These are phyloP conservation scores for Dactylonectria macrodidyma DNA, from an alignment of 2,329 filamentous ascomycete species.

Conservation along the genomic window DNA sequence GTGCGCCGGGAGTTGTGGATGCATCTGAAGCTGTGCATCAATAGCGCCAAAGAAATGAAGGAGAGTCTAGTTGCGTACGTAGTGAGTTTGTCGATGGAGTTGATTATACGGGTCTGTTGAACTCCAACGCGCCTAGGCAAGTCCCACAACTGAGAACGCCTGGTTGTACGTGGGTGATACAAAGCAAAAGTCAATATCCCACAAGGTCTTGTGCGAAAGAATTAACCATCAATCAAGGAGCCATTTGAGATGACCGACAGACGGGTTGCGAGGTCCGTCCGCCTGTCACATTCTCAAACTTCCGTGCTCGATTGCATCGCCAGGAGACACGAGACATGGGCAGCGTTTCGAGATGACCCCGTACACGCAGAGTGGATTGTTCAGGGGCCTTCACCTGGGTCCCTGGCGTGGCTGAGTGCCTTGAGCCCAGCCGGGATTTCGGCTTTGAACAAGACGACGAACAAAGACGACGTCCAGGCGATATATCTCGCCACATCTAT, in stretches of 20 bases:
- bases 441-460: not conserved
- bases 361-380: not conserved
- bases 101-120: not conserved
- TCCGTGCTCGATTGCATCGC: not conserved
- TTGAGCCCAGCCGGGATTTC: not conserved
- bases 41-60: not conserved
- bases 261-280: not conserved
- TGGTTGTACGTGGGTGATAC: not conserved
- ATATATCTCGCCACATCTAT: not conserved
- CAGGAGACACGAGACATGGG: conserved; percentile 11
- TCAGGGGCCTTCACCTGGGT: conserved; percentile 2
- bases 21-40: not conserved
- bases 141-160: not conserved
- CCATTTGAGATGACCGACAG: conserved; percentile 13
- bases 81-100: not conserved
- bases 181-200: conserved; percentile 6
- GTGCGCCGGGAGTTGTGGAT: not conserved
- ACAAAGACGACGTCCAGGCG: conserved; percentile 1
- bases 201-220: not conserved
- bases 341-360: conserved; percentile 19
- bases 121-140: not conserved
- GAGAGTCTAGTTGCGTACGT: not conserved
- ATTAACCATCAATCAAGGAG: conserved; percentile 12
- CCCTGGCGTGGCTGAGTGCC: conserved; percentile 5
- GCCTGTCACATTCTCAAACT: conserved; percentile 1